These are phyloP conservation scores for Tulasnella sp. DNA, from an alignment of 768 basidiomycete genomes.

Conservation along the genomic window DNA sequence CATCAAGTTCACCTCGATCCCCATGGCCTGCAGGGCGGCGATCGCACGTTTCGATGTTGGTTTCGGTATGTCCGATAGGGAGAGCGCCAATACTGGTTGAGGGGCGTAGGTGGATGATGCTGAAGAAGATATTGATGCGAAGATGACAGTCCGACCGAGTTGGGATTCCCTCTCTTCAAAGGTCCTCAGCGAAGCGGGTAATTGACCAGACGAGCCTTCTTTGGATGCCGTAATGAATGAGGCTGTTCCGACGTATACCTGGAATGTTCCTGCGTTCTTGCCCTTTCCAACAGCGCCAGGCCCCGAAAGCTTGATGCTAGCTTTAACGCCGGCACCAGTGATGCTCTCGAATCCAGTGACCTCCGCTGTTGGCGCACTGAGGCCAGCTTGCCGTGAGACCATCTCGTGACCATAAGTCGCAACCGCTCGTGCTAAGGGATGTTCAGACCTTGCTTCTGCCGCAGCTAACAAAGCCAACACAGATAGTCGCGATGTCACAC, in stretches of 20 bases:
- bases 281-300: constrained; percentile 30
- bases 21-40: constrained; percentile 71
- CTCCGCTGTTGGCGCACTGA: constrained; percentile 40
- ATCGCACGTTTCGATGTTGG: constrained; percentile 77
- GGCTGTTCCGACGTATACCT: constrained; percentile 65
- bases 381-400: constrained; percentile 32
- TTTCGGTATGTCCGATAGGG: constrained; percentile 81
- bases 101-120: constrained; percentile 34
- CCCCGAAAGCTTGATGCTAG: constrained; percentile 42
- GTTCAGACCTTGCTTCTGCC: constrained; percentile 87
- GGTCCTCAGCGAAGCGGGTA: constrained; percentile 47
- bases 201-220: constrained; percentile 28
- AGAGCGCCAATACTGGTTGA: constrained; percentile 64
- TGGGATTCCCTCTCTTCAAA: constrained; percentile 66
- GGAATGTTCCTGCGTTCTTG: constrained; percentile 23
- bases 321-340: constrained; percentile 81
- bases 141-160: constrained; percentile 77
- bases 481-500: constrained; percentile 44
- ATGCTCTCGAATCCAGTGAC: constrained; percentile 75
- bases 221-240: constrained; percentile 51
- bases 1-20: constrained; percentile 85
- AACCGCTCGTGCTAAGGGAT: constrained; percentile 91
- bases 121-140: constrained; percentile 48
- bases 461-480: constrained; percentile 75
- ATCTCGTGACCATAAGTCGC: constrained; percentile 68